Conservation (phyloP, 2,329 filamentous ascomycete species). For the Sporothrix humicola region DNA sequence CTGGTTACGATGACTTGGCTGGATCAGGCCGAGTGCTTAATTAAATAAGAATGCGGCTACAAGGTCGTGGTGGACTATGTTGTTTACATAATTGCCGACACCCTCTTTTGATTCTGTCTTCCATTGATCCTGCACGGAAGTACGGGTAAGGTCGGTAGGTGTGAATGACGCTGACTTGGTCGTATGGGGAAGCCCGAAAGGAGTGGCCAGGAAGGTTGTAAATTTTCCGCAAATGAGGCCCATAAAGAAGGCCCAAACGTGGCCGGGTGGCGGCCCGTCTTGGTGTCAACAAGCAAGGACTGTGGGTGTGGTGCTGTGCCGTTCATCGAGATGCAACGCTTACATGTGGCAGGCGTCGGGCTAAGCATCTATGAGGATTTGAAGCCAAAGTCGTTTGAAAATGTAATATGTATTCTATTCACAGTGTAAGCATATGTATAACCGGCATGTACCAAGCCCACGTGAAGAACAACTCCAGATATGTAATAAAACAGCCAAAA, state of each 20-base stretch:
- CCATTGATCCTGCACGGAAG: not conserved
- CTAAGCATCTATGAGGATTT: too few species aligned
- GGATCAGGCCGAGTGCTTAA: not conserved
- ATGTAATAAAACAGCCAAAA: not conserved
- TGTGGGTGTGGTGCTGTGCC: conserved; percentile 8
- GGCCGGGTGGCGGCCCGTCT: not conserved
- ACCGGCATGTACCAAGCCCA: not conserved
- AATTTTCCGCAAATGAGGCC: conserved; percentile 10
- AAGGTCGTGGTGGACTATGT: not conserved
- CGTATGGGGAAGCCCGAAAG: not conserved
- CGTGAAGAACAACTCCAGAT: not conserved
- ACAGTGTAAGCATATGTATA: too few species aligned
- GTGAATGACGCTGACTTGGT: not conserved
- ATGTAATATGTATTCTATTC: too few species aligned
- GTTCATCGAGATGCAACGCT: not conserved
- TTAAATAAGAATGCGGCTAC: not conserved
- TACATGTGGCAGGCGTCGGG: not conserved
- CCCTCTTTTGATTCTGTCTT: not conserved
- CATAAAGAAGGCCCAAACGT: not conserved
- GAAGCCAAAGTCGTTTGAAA: too few species aligned
- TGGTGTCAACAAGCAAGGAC: not conserved
- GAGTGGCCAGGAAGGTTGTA: not conserved
- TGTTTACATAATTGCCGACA: conserved; percentile 14
- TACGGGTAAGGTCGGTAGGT: not conserved
- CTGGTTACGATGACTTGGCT: not conserved